Base-by-base conservation (phyloP, 176 grass and related monocot genomes). In the Zoysia pacifica region DNA sequence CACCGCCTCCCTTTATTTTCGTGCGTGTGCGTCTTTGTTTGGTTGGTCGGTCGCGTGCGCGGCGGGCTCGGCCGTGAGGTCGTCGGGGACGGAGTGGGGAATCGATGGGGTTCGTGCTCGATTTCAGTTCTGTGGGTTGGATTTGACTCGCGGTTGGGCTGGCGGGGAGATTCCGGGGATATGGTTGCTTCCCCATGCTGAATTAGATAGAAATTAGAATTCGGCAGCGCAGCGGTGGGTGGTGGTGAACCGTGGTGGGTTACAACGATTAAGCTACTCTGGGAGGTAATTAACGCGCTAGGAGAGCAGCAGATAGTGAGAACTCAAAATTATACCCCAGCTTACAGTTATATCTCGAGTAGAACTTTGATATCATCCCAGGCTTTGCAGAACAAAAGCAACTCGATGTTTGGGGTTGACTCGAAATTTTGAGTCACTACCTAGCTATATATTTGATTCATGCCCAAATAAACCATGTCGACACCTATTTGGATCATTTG, bases 31-130 rank as follows among this genome's bases (percentile, higher is more conserved):
- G 28, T 28, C 28, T 28, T 28, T 44, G 28, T 28, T 28, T 48
- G 65, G 7, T 59, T n/a, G 78, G 47, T 69, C 42, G 53, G 20
- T 19, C 39, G 53, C 19, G 52, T 37, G 78, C 43, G 78, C 20
- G 2, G 64, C 38, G 18, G 60, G 28, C 28, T 28, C 28, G 28
- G 28, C 28, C 28, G 28, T 28, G 28, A 28, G 28, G 28, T 28
- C 28, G 28, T 28, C 28, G 28, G 28, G 28, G 28, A 28, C 28
- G 28, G 28, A 28, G 28, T 2, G 59, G 2, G 70, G 62, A 60
- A 60, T 49, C 15, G 42, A 47, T 76, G 6, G 28, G 41, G 3
- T 76, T 59, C 9, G 49, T n/a, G 50, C 41, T 15, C 28, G 40
- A 56, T 55, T 65, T 55, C 1, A 38, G n/a, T 2, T 3, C 16